Evolutionary conservation across 306 rosid species (phyloP).

Genomic region (Trifolium pratense): DNA sequence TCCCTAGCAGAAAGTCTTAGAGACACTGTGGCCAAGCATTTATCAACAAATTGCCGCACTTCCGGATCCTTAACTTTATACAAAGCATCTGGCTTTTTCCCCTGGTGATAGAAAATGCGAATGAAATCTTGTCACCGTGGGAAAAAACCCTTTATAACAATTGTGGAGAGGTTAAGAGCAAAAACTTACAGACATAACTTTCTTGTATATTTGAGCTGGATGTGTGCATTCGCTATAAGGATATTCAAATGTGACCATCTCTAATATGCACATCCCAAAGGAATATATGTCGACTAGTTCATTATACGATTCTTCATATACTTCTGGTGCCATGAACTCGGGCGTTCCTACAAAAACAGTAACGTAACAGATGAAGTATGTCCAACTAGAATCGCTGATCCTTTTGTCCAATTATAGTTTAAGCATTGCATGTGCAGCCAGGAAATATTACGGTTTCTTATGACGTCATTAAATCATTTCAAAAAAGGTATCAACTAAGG

Average conservation of each 20-base stretch:
- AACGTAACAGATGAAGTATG: conserved; percentile 30
- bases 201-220: conserved; percentile 97
- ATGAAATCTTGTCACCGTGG: conserved; percentile 39
- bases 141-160: conserved; percentile 7
- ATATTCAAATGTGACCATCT: conserved; percentile 95
- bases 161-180: conserved; percentile 29
- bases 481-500: conserved; percentile 33
- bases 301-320: conserved; percentile 91
- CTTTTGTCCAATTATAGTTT: background rate
- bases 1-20: conserved; percentile 84
- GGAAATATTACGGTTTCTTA: conserved; percentile 18
- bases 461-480: conserved; percentile 22
- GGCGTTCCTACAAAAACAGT: conserved; percentile 75
- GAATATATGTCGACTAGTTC: conserved; percentile 96
- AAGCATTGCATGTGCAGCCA: background rate
- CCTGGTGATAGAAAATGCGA: conserved; percentile 59
- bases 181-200: conserved; percentile 87
- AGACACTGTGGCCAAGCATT: conserved; percentile 88
- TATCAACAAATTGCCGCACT: conserved; percentile 84
- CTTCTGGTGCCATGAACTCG: conserved; percentile 99
- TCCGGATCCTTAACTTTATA: conserved; percentile 89
- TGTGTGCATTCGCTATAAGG: conserved; percentile 95
- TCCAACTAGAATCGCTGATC: conserved; percentile 17
- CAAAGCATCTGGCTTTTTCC: conserved; percentile 85
- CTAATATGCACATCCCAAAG: conserved; percentile 98